Conservation (phyloP, 2,329 filamentous ascomycete species). For the Phaeomoniella chlamydospora region DNA sequence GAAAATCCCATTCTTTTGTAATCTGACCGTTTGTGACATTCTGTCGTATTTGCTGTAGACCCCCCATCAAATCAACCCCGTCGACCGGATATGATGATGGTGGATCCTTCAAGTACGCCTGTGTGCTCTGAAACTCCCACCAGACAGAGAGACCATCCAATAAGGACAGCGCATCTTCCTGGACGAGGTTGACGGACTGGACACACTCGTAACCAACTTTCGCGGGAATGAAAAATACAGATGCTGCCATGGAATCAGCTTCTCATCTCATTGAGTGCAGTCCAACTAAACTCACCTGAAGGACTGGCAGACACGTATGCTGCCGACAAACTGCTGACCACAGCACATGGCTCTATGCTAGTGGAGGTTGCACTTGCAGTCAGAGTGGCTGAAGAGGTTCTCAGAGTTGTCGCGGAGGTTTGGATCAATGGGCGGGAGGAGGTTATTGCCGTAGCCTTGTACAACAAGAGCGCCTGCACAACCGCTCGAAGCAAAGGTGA, state of each 20-base stretch:
- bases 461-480: no score
- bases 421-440: no score
- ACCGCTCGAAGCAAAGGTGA: no score
- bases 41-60: slow-evolving; percentile 28
- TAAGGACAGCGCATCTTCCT: slow-evolving; percentile 6
- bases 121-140: slow-evolving; percentile 33
- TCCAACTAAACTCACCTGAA: slow-evolving; percentile 2
- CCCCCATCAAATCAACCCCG: slow-evolving; percentile 31
- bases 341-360: slow-evolving; percentile 5
- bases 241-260: not conserved
- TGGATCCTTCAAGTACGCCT: slow-evolving; percentile 35
- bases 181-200: slow-evolving; percentile 4
- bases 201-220: slow-evolving; percentile 5
- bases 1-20: slow-evolving; percentile 40
- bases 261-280: slow-evolving; percentile 1
- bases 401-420: no score
- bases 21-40: slow-evolving; percentile 29
- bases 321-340: slow-evolving; percentile 3
- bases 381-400: no score
- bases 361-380: no score
- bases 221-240: not conserved
- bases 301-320: slow-evolving; percentile 4
- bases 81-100: slow-evolving; percentile 36
- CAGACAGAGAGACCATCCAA: slow-evolving; percentile 17
- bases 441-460: no score